Conservation (phyloP, 257 asterid species). For the Linderniella brevidens region DNA sequence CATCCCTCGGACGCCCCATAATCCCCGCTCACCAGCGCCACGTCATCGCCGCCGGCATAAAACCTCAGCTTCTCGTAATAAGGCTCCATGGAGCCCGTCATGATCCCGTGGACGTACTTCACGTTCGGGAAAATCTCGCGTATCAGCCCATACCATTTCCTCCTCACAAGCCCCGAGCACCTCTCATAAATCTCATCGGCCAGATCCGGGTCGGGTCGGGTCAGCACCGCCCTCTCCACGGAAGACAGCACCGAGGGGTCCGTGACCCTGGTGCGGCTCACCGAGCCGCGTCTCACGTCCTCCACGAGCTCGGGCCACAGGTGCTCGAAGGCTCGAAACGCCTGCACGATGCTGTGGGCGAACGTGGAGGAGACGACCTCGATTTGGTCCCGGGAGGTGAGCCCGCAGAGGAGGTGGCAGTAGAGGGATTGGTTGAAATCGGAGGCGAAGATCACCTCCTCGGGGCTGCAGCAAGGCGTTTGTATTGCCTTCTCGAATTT, state of each 20-base stretch:
- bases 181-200: conserved; percentile 30
- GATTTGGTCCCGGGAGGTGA: conserved; percentile 43
- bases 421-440: conserved; percentile 77
- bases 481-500: conserved; percentile 73
- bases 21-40: conserved; percentile 73
- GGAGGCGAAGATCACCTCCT: conserved; percentile 84
- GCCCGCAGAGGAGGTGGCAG: conserved; percentile 83
- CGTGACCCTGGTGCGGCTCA: conserved; percentile 37
- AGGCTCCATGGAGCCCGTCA: conserved; percentile 98
- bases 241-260: conserved; percentile 64
- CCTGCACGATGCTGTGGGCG: conserved; percentile 81
- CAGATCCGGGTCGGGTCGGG: conserved; percentile 44
- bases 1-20: conserved; percentile 96
- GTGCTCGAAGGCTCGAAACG: conserved; percentile 71
- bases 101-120: conserved; percentile 66
- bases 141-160: conserved; percentile 69
- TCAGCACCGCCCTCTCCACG: conserved; percentile 33
- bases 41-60: conserved; percentile 38
- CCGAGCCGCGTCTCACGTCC: conserved; percentile 54
- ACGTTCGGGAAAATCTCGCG: conserved; percentile 55
- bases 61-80: conserved; percentile 68
- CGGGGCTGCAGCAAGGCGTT: conserved; percentile 80
- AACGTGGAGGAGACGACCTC: conserved; percentile 77
- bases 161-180: conserved; percentile 24
- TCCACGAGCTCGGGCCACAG: conserved; percentile 55